Evolutionary conservation across 306 rosid species (phyloP), one percentile per base, ranked within the genome.

Genomic region (Dalbergia cultrata): DNA sequence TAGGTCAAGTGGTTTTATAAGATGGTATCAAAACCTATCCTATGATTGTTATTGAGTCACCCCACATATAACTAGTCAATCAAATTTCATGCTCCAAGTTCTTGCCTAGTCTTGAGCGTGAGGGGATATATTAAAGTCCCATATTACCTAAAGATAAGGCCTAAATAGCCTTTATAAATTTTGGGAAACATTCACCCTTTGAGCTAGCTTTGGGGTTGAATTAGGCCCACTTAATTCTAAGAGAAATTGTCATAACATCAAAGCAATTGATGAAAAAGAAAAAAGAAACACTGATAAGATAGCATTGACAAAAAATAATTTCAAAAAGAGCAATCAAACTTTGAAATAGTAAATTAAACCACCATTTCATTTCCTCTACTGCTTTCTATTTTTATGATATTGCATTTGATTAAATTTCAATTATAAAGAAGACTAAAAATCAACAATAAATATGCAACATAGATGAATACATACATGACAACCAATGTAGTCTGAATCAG

Each of bases 381-480:
- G 45, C 57, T 80, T 74, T 58, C 50, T 65, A 41, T 50, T 58
- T 47, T 33, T 70, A 52, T 47, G 71, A 39, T 66, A 79, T 45
- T 53, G 34, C 64, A 35, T 61, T 37, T 41, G 78, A 76, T 19
- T 33, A 43, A 75, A 33, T 26, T 74, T 72, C 56, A 62, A 68
- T 75, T 71, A 45, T 44, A 5, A 59, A 50, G 47, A 76, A 70
- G 78, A 64, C 59, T 56, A 13, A 17, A 85, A 58, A 72, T 21
- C 49, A 19, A 60, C 35, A 37, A 26, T 34, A 83, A 69, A 74
- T 31, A 66, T 59, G 77, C 19, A 47, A 77, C 62, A 78, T 14
- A 52, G 78, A 84, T 34, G 61, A 86, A 75, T 74, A 69, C 90
- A 76, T 84, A 92, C 99, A 76, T 84, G 87, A 80, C 97, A 92